phyloP scores from a whole-genome alignment of 2,329 filamentous ascomycete species.

The Apiospora arundinis region DNA sequence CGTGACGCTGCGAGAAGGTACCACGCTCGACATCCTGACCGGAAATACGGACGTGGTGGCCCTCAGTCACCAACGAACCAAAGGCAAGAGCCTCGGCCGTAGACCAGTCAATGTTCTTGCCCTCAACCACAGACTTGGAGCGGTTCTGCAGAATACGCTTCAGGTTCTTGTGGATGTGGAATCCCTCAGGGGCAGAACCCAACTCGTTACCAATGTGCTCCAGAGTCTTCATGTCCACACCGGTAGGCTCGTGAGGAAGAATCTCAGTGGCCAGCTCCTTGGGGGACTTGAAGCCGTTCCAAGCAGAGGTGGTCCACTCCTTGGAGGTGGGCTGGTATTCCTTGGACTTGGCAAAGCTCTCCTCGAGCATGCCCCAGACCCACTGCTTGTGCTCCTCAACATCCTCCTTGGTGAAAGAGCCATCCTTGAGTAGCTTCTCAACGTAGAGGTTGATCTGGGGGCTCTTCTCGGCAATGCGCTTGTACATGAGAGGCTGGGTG shows the following conservation, averaged over 20 bases:
- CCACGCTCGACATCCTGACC: slow-evolving; percentile 99
- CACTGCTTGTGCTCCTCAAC: slow-evolving; percentile 99
- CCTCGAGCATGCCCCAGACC: slow-evolving; percentile 99
- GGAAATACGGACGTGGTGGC: slow-evolving; percentile 95
- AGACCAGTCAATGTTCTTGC: slow-evolving; percentile 95
- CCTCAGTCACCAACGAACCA: slow-evolving; percentile 87
- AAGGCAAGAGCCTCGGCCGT: slow-evolving; percentile 97
- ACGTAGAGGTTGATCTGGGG: slow-evolving; percentile 90
- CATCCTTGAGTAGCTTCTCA: slow-evolving; percentile 87
- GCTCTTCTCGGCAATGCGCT: slow-evolving; percentile 86
- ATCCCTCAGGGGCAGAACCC: slow-evolving; percentile 79
- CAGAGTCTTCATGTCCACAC: slow-evolving; percentile 74
- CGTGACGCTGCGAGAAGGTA: slow-evolving; percentile 97
- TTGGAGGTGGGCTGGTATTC: slow-evolving; percentile 96
- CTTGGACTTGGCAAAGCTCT: slow-evolving; percentile 96
- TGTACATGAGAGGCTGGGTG: slow-evolving; percentile 99
- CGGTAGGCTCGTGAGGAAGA: slow-evolving; percentile 88
- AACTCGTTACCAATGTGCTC: slow-evolving; percentile 85
- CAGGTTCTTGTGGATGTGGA: slow-evolving; percentile 90
- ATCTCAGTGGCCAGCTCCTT: slow-evolving; percentile 97
- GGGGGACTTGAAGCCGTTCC: slow-evolving; percentile 99
- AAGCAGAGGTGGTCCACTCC: slow-evolving; percentile 98
- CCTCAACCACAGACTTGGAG: slow-evolving; percentile 90
- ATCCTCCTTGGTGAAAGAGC: slow-evolving; percentile 96
- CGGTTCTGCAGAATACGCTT: slow-evolving; percentile 93